phyloP scores from a whole-genome alignment of 1,284 basidiomycete genomes.

The Ceraceosorus bombacis region DNA sequence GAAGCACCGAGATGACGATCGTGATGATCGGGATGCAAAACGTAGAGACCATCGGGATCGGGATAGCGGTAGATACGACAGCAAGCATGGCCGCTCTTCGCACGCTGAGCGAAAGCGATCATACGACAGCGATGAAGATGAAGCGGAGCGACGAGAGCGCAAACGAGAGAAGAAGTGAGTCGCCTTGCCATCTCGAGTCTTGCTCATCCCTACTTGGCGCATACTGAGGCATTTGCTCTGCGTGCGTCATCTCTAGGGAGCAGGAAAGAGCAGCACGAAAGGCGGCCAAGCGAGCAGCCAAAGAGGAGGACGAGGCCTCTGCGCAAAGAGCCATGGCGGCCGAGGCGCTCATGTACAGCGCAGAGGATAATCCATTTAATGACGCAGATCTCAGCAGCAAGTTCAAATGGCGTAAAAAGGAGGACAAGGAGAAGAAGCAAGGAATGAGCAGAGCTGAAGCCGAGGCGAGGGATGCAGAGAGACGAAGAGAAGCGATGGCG shows the following conservation, averaged over 20 bases:
- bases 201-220: neutral
- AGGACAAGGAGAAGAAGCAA: constrained; percentile 83
- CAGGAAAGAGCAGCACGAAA: constrained; percentile 33
- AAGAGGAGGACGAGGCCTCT: constrained; percentile 25
- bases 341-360: constrained; percentile 61
- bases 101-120: constrained; percentile 14
- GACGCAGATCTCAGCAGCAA: constrained; percentile 87
- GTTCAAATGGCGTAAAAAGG: constrained; percentile 98
- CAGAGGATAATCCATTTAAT: constrained; percentile 92
- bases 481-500: constrained; percentile 74
- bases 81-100: no score
- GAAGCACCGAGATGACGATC: no score
- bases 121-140: constrained; percentile 4
- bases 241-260: neutral
- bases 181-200: neutral
- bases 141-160: constrained; percentile 3
- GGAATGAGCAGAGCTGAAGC: constrained; percentile 75
- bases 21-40: no score
- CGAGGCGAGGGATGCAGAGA: constrained; percentile 67
- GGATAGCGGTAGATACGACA: no score
- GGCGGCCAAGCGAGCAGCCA: constrained; percentile 27
- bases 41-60: no score
- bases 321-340: constrained; percentile 35
- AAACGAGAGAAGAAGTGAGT: neutral
- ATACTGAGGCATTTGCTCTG: neutral